Percentiles rank a stretch among this genome's conserved stretches.
These are phyloP conservation scores for Oxyria digyna DNA, from an alignment of 148 eudicot genomes.

Conservation along the genomic window DNA sequence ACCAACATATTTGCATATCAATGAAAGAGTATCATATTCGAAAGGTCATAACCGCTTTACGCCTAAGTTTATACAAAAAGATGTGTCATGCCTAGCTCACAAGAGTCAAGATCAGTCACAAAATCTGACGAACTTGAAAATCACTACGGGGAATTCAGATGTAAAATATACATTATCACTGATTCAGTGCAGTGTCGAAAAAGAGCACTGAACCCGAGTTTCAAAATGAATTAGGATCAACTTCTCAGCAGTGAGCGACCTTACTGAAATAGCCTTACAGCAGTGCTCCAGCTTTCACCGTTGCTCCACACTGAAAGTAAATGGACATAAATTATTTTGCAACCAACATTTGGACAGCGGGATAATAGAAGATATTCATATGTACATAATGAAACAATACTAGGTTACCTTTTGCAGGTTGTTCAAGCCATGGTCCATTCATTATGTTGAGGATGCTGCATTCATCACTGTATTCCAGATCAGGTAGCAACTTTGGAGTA, in stretches of 20 bases:
- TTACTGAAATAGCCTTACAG: constrained; percentile 19
- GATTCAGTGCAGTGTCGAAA: too few species aligned
- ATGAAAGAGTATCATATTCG: neutral
- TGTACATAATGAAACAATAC: neutral
- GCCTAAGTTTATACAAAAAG: neutral
- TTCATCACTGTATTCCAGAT: constrained; percentile 75
- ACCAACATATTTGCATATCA: too few species aligned
- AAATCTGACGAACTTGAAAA: neutral
- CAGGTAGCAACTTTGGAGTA: constrained; percentile 86
- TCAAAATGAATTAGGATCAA: neutral
- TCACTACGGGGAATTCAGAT: neutral
- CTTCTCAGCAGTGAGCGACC: constrained; percentile 18
- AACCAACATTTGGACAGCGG: neutral
- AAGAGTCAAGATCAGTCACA: neutral
- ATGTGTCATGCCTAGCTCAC: neutral
- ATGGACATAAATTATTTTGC: neutral
- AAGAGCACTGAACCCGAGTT: neutral
- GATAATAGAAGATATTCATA: neutral
- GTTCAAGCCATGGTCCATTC: constrained; percentile 93
- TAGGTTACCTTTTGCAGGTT: constrained; percentile 63
- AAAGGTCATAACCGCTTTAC: neutral
- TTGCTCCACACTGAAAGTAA: constrained; percentile 64
- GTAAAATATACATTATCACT: neutral
- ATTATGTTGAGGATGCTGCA: constrained; percentile 72
- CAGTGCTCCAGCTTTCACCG: constrained; percentile 63